These are phyloP conservation scores for Crucihimalaya himalaica DNA, from an alignment of 345 rosid species.

Conservation along the genomic window DNA sequence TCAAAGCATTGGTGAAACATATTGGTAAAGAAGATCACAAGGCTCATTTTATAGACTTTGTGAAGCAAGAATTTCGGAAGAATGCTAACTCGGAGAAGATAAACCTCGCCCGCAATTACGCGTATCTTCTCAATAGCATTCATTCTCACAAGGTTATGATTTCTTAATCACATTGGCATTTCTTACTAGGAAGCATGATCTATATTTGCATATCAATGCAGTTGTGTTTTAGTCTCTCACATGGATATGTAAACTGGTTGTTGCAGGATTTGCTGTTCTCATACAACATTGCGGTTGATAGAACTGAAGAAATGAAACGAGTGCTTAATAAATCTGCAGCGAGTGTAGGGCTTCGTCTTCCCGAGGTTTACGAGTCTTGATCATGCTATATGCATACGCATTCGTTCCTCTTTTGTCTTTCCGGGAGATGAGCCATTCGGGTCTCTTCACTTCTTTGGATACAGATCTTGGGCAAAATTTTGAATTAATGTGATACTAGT, in stretches of 20 bases:
- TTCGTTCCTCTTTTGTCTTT: neutral
- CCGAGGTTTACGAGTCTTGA: conserved; percentile 75
- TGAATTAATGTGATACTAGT: neutral
- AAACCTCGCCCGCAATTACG: conserved; percentile 67
- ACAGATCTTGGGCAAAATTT: conserved; percentile 1
- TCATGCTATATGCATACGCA: neutral
- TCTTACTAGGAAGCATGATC: no score
- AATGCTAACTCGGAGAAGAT: conserved; percentile 51
- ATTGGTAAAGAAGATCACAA: conserved; percentile 75
- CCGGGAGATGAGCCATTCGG: neutral
- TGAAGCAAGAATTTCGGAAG: conserved; percentile 59
- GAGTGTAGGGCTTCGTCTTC: conserved; percentile 91
- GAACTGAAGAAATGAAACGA: conserved; percentile 79
- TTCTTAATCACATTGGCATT: neutral
- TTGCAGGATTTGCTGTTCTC: conserved; percentile 81
- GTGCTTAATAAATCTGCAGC: conserved; percentile 82
- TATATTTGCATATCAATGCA: neutral
- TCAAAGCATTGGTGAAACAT: conserved; percentile 68
- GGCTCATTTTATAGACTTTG: conserved; percentile 66
- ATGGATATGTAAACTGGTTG: conserved; percentile 11
- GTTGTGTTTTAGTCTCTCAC: neutral
- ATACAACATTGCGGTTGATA: conserved; percentile 87
- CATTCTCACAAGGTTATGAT: conserved; percentile 75
- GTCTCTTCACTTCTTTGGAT: conserved; percentile 16
- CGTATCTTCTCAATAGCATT: conserved; percentile 64